Evolutionary conservation across 345 rosid species (phyloP), one percentile per base, ranked within the genome.

Genomic region (Hypericum perforatum): DNA sequence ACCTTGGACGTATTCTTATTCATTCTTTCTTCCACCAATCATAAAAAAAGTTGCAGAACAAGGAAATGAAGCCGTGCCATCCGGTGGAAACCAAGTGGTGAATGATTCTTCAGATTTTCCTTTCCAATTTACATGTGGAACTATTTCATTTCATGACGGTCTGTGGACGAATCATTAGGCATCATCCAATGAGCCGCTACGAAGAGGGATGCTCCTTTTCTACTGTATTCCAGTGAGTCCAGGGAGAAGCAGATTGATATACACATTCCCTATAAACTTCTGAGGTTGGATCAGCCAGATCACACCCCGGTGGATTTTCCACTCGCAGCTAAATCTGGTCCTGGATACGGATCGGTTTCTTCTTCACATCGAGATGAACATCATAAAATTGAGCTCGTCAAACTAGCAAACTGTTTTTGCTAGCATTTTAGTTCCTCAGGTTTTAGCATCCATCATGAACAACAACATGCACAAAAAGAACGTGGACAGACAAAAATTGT

Each of bases 171-270:
- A 16, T 2, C 7, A 2, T 10, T 7, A 36, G 39, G 9, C 41
- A 37, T 52, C 41, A 9, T 52, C 32, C 6, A 9, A 36, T 12
- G 16, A 6, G 11, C 15, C 41, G 14, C 16, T 37, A 13, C 38
- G n/a, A 2, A 52, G 15, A 37, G 55, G 14, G 16, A 14, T 52
- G 9, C 55, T 52, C n/a, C 41, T 52, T 37, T 52, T 52, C 13
- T 36, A 36, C 8, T 52, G 55, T 37, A 13, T 52, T 52, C 55
- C 55, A 36, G 55, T 52, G 11, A 11, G 55, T 52, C 55, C 55
- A 11, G 55, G 55, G 9, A 52, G 14, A 38, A 52, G 55, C 55
- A 52, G 55, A 52, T 52, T 52, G 11, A 37, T 51, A 51, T 36
- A 9, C 54, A 51, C 54, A 5, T 51, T 51, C 37, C 54, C 54